Conservation (phyloP, 257 asterid genomes). For the Scutellaria barbata region DNA sequence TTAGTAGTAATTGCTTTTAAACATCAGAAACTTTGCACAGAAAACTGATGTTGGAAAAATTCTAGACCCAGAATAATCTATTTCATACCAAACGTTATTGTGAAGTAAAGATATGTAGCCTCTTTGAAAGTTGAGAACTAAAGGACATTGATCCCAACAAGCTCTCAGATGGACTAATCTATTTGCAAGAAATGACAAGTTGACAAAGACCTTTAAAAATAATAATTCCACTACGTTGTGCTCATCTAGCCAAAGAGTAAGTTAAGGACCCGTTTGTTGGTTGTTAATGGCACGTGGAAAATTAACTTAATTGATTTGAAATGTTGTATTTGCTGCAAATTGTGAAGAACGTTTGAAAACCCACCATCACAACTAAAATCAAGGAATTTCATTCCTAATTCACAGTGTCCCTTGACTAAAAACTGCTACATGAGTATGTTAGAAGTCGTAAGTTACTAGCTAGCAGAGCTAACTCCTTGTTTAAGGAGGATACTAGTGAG, state of each 20-base stretch:
- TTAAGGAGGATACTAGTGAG: not conserved
- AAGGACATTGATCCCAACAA: not conserved
- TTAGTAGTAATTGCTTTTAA: not conserved
- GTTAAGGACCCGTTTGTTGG: not conserved
- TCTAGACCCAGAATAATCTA: not conserved
- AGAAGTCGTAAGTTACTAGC: not conserved
- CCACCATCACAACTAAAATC: not conserved
- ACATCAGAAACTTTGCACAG: not conserved
- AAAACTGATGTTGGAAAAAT: not conserved
- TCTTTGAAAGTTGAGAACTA: not conserved
- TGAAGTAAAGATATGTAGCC: not conserved
- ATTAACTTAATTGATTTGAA: not conserved
- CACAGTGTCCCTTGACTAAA: slow-evolving; percentile 6
- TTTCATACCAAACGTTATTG: not conserved
- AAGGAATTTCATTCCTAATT: slow-evolving; percentile 10
- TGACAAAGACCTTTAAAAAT: not conserved
- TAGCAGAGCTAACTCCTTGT: not conserved
- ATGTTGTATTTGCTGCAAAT: not conserved
- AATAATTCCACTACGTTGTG: not conserved
- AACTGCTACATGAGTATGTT: not conserved
- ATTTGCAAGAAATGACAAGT: not conserved
- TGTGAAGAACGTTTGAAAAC: not conserved
- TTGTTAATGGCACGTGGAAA: not conserved
- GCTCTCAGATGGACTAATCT: not conserved
- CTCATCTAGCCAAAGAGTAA: not conserved